phyloP scores from a whole-genome alignment of 805 yeast genomes.

The Spathaspora sp. region DNA sequence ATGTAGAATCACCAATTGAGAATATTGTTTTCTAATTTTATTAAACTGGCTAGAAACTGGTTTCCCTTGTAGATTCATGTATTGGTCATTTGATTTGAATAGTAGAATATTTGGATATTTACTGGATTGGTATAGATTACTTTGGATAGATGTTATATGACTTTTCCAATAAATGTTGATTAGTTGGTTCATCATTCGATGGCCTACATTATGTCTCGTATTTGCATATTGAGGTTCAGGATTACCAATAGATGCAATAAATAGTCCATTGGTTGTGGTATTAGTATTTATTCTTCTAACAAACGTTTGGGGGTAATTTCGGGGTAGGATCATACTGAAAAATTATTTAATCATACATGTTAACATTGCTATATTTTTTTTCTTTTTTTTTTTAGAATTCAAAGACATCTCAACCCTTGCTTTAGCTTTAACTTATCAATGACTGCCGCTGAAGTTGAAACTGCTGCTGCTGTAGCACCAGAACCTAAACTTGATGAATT shows the following conservation, averaged over 20 bases:
- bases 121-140: slow-evolving; percentile 11
- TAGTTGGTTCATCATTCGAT: slow-evolving; percentile 42
- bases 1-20: slow-evolving; percentile 55
- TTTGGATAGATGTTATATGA: slow-evolving; percentile 9
- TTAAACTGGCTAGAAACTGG: slow-evolving; percentile 49
- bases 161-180: slow-evolving; percentile 19
- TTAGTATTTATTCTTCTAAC: not conserved
- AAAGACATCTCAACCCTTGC: not conserved
- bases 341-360: too few species aligned
- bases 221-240: slow-evolving; percentile 59
- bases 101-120: slow-evolving; percentile 27
- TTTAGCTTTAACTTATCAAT: not conserved
- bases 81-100: slow-evolving; percentile 50
- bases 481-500: slow-evolving; percentile 10
- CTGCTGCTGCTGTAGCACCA: slow-evolving; percentile 3
- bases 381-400: not conserved
- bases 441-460: not conserved
- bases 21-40: slow-evolving; percentile 22
- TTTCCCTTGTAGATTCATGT: slow-evolving; percentile 72
- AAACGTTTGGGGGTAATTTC: not conserved
- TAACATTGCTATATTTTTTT: not conserved
- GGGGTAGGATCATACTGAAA: not conserved
- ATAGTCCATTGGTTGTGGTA: slow-evolving; percentile 1
- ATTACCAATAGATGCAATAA: slow-evolving; percentile 65
- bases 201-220: slow-evolving; percentile 82